Base-by-base conservation (phyloP, 2,329 filamentous ascomycete genomes). In the Dendryphion nanum region DNA sequence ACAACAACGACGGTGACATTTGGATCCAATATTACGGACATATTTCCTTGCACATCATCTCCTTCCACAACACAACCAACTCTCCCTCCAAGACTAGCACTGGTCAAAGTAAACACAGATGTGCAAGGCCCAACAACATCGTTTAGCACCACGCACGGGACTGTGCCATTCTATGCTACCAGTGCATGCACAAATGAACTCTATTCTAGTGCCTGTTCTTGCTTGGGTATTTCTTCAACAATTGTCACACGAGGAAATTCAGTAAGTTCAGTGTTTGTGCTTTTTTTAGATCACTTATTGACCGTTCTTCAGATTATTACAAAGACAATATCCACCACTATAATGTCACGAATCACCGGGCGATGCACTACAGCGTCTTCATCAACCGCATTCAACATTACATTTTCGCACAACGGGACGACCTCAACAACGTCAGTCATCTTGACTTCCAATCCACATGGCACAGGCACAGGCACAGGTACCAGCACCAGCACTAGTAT, bases 191-290 rank as follows among this genome's bases (percentile, higher is more conserved):
- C 37, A 13, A 18, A 30, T 6, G 32, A 33, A 10, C 35, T 34
- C 8, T 64, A 61, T 37, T 45, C 46, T 1, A 59, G 56, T 29
- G 56, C 51, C 2, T 64, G 61, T 34, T 37, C 35, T 7, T 64
- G 59, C 33, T 42, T 52, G 19, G 47, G 46, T 2, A 38, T 63
- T 12, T 46, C 45, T 3, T 14, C 45, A 13, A 47, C 37, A 10
- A 30, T 30, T 1, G 24, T 54, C 6, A 53, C 52, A 13, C 39
- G 37, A 6, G 40, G 54, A 14, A 47, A 49, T 28, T 38, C 46
- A 7, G 61, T 63, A 48, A 45, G 55, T 44, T 14, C 18, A 15
- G n/a, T n/a, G n/a, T n/a, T n/a, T n/a, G n/a, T n/a, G 8, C 4
- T 18, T 5, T 15, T 12, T 6, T 14, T 18, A 15, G 30, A 5